Evolutionary conservation across 140 eudicot species (phyloP).

Genomic region (Bidens hawaiensis): DNA sequence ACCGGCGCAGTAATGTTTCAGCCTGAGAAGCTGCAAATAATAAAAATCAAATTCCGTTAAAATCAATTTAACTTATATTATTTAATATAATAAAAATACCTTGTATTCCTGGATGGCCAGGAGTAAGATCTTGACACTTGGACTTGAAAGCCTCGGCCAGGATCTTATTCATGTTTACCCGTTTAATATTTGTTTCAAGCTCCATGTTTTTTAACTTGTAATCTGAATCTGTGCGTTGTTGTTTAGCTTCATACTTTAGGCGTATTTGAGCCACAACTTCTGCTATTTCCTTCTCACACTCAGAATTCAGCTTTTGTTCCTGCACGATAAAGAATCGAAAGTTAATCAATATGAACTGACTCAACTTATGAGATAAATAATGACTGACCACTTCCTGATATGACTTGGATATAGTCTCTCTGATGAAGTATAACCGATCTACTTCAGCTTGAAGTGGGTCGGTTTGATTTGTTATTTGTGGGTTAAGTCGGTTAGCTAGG

Average conservation of each 20-base stretch:
- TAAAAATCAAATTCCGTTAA: neutral
- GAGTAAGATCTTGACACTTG: conserved; percentile 47
- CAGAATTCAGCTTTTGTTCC: conserved; percentile 49
- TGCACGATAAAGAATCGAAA: conserved; percentile 30
- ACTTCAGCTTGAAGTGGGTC: conserved; percentile 67
- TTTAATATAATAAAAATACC: conserved; percentile 27
- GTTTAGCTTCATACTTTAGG: conserved; percentile 40
- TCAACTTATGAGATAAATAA: neutral
- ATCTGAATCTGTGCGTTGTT: conserved; percentile 39
- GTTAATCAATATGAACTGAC: neutral
- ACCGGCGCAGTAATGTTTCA: conserved; percentile 19
- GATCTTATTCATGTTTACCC: conserved; percentile 38
- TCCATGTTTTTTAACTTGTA: conserved; percentile 36
- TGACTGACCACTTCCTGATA: conserved; percentile 58
- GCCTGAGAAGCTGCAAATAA: conserved; percentile 37
- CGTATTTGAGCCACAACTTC: conserved; percentile 43
- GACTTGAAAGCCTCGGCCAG: conserved; percentile 61
- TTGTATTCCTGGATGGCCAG: conserved; percentile 20
- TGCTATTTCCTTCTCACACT: conserved; percentile 66
- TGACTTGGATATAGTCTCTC: conserved; percentile 26
- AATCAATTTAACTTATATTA: too few relatives aligned
- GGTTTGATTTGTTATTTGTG: conserved; percentile 14
- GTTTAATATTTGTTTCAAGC: conserved; percentile 36
- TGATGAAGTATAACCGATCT: conserved; percentile 37
- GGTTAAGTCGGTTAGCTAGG: conserved; percentile 19